A percentile compares a stretch with the other conserved stretches of the same genome.
phyloP scores from a whole-genome alignment of 176 grass and related monocot species.

The Alopecurus myosuroides region DNA sequence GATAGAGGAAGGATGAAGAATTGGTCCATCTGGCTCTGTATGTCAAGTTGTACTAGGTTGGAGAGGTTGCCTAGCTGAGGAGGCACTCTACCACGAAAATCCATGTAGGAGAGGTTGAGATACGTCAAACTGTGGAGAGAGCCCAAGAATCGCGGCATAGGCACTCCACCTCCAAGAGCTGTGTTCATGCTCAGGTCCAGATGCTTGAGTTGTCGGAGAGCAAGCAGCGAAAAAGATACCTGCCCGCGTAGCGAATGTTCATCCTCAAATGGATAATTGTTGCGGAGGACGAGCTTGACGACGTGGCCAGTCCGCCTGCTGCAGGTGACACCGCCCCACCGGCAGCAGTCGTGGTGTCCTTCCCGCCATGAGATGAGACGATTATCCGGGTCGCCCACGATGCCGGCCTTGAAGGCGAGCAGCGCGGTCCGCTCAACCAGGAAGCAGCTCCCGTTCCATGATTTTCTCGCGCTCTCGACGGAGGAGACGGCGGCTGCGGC shows the following conservation, averaged over 20 bases:
- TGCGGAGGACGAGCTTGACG: not conserved
- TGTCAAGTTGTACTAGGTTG: constrained; percentile 10
- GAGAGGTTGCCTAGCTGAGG: constrained; percentile 38
- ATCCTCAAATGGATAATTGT: not conserved
- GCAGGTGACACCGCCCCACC: constrained; percentile 17
- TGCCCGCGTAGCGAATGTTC: not conserved
- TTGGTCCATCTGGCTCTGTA: too few relatives aligned
- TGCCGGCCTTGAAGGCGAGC: constrained; percentile 22
- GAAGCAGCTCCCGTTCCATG: not conserved
- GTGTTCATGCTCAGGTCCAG: not conserved
- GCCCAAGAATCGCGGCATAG: not conserved
- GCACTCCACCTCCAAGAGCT: not conserved
- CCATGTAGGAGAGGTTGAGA: not conserved
- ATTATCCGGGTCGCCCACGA: not conserved
- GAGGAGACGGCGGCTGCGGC: too few relatives aligned
- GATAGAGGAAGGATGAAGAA: too few relatives aligned
- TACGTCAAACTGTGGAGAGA: not conserved
- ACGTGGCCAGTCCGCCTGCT: not conserved
- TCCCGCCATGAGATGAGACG: not conserved
- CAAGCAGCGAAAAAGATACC: not conserved
- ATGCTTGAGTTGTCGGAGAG: not conserved
- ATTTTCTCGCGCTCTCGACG: too few relatives aligned
- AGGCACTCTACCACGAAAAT: constrained; percentile 24
- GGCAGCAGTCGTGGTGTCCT: not conserved
- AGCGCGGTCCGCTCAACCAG: constrained; percentile 12